Evolutionary conservation across 208 protist species (phyloP), one percentile per base, ranked within the genome.

Genomic region (Herpetomonas tarakana): DNA sequence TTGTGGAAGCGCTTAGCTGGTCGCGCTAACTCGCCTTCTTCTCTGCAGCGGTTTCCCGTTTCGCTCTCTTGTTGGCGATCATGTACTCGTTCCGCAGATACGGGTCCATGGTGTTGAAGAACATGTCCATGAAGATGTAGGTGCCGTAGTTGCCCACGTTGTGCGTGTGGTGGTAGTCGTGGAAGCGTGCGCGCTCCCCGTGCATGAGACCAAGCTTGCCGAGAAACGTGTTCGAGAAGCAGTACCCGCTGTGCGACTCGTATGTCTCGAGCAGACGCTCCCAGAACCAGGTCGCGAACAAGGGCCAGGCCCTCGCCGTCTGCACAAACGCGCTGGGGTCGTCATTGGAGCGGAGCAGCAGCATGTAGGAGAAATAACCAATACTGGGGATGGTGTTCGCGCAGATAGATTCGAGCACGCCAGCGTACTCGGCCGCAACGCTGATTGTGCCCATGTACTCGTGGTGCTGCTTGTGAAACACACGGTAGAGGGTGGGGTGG

Each of bases 401-500:
- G n/a, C 67, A 44, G 16, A 84, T 56, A 22, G 78, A 65, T 54
- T 86, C 81, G 26, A 80, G 45, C 26, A 58, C 58, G 14, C 70
- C 62, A 38, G 76, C 66, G 66, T 86, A 83, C 69, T 89, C 82
- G 31, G 78, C 82, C 11, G 76, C 76, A 45, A 89, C 65, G 49
- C 82, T 64, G 51, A 89, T 76, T 0, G 78, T 83, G 47, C 79
- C 78, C 16, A 66, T 80, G 65, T 86, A 89, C 61, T 66, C 67
- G 64, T 89, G 82, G 56, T 89, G 78, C 68, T 83, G 65, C 67
- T 86, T 86, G 66, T 89, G 78, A 47, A 89, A 78, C 25, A 70
- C n/a, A 18, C 65, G 54, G 54, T 81, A 89, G 3, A 77, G 59
- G 0, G 45, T 65, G 16, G 71, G 58, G 61, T 70, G 68, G 0